Percentiles rank a stretch among this genome's conserved stretches.
These are phyloP conservation scores for Leucosporidium scottii DNA, from an alignment of 768 basidiomycete genomes.

Conservation along the genomic window DNA sequence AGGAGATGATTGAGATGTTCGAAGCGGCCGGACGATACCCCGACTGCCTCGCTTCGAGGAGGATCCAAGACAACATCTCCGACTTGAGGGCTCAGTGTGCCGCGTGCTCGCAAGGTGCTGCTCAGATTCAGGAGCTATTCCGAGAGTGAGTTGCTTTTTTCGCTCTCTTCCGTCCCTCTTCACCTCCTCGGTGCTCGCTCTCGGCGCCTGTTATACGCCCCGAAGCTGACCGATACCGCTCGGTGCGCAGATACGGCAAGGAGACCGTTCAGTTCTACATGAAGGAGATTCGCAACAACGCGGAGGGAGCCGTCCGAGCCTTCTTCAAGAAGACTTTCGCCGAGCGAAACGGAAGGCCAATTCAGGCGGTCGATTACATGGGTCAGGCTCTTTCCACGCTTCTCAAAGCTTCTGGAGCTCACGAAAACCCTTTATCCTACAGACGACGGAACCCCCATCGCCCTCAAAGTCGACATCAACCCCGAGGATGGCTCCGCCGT, in stretches of 20 bases:
- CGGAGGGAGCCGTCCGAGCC: constrained; percentile 35
- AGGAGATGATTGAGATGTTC: constrained; percentile 32
- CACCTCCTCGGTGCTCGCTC: no score
- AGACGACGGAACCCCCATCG: constrained; percentile 33
- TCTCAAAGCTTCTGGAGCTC: no score
- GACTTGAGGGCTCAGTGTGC: constrained; percentile 38
- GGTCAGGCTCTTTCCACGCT: no score
- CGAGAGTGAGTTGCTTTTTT: constrained; percentile 19
- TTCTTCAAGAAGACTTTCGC: constrained; percentile 36
- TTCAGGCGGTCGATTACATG: constrained; percentile 65
- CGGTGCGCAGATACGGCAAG: constrained; percentile 26
- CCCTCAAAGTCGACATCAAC: constrained; percentile 69
- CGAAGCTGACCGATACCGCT: no score
- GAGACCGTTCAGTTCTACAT: constrained; percentile 38
- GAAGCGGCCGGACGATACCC: constrained; percentile 34
- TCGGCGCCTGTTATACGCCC: no score
- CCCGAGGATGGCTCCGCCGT: constrained; percentile 65
- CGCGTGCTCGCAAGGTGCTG: constrained; percentile 32
- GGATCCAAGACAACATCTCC: constrained; percentile 38
- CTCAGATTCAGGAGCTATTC: constrained; percentile 35
- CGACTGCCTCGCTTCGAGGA: constrained; percentile 36
- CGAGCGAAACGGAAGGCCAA: constrained; percentile 27
- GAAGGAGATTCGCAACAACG: constrained; percentile 34
- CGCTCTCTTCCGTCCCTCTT: background rate
- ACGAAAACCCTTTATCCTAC: no score